Base-by-base conservation (phyloP, 495 filamentous ascomycete species). In the Penicillium alfredii region DNA sequence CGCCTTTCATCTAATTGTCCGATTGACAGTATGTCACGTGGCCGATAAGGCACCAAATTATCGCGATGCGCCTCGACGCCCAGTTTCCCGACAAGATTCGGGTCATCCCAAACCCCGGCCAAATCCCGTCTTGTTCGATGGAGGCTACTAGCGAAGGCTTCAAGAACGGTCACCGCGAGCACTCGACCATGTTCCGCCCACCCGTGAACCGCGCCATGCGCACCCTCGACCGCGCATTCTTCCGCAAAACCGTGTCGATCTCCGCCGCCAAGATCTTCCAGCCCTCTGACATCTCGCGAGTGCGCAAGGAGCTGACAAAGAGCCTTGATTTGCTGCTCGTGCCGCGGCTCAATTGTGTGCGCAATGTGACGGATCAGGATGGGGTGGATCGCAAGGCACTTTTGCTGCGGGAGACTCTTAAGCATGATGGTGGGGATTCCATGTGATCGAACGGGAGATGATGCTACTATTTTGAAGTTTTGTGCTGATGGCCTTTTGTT, bases 201-300 rank as follows among this genome's bases (percentile, higher is more conserved):
- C 93, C 90, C 15, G 64, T 89, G 23, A 81, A 89, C 53, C 86
- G 86, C 50, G 78, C 82, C 11, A 86, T 85, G 78, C 72, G 70
- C 47, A 64, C 64, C 4, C 78, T 98, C 16, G 90, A 98, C 64
- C 78, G 87, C 18, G 71, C 82, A 10, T 80, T 89, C 48, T 97
- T 97, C 64, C 63, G 71, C 19, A 88, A 81, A 52, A 81, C 67
- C 1, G 52, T 95, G 24, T 76, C 81, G 10, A 58, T 89, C 14
- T 72, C 86, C 10, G 89, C 88, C n/a, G 92, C 88, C 7, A 73
- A 78, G 23, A 61, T 99, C 12, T 72, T 74, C 40, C 80, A 94
- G 45, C 66, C 63, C 20, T 79, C 73, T 24, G 72, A 85, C 46
- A 90, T 96, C 31, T 68, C 81, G 2, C 68, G 58, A 20, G 77